These are phyloP conservation scores for cucumber (Cucumis sativus) DNA, from an alignment of 306 rosid genomes.

Conservation along the genomic window Cucumber_9930_V3 NC_026655.2:5626001-5626500, in stretches of 20 bases:
- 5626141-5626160: slow-evolving; percentile 1
- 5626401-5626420: slow-evolving; percentile 5
- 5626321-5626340: neutral
- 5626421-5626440: neutral
- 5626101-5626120: slow-evolving; percentile 21
- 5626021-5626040: slow-evolving; percentile 8
- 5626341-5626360: neutral
- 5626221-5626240: neutral
- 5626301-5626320: neutral
- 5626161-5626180: slow-evolving; percentile 11
- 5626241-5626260: neutral
- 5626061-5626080: neutral
- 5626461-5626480: slow-evolving; percentile 2
- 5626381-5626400: neutral
- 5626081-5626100: neutral
- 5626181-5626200: slow-evolving; percentile 30
- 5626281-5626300: neutral
- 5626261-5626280: neutral
- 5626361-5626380: too few relatives aligned
- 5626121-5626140: slow-evolving; percentile 14
- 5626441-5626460: neutral
- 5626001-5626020: slow-evolving; percentile 1
- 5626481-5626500: slow-evolving; percentile 17
- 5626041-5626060: slow-evolving; percentile 8
- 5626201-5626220: slow-evolving; percentile 25